Evolutionary conservation across 208 protist genomes (phyloP), one percentile per base, ranked within the genome.

Genomic region (Leishmania major): DNA sequence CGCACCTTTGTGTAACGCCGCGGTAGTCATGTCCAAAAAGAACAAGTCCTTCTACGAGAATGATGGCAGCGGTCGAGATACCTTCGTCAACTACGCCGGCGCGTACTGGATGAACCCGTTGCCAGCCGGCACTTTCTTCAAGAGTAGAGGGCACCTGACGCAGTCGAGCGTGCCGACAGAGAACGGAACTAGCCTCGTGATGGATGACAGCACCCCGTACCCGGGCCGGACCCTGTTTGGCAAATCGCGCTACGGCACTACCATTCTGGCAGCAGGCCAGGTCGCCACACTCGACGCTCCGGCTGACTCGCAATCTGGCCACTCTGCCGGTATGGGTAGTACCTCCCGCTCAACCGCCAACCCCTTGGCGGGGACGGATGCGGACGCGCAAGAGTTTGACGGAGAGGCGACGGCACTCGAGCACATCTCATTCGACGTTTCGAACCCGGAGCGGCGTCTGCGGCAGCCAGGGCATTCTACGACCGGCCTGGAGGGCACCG

Each of bases 81-180:
- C 90, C 22, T 97, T 93, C 85, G 87, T 97, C 53, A 97, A 97
- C 80, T 79, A 97, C 77, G 90, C 88, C 43, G 92, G 91, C 51
- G 90, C 90, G 17, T 94, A 90, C 85, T 97, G 92, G 92, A 80
- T 94, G 67, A 97, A 97, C 82, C 94, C 94, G 31, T 84, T 97
- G 10, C 94, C 94, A 0, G 84, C 81, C 47, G 92, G 92, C 51
- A 79, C 59, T 25, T 94, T 89, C 70, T 87, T 88, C 66, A 90
- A 90, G 78, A 93, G 88, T 84, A 13, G 53, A 43, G 11, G 2
- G 4, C 13, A 8, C 11, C 25, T 5, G 60, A 22, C 10, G 37
- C 75, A 49, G 51, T 11, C 13, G 2, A 49, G 31, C 57, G 35
- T 5, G 28, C 70, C 60, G 11, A 31, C 53, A 43, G 76, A 75